These are phyloP conservation scores for Fusarium incarnatum DNA, from an alignment of 2,329 filamentous ascomycete species.

Conservation along the genomic window DNA sequence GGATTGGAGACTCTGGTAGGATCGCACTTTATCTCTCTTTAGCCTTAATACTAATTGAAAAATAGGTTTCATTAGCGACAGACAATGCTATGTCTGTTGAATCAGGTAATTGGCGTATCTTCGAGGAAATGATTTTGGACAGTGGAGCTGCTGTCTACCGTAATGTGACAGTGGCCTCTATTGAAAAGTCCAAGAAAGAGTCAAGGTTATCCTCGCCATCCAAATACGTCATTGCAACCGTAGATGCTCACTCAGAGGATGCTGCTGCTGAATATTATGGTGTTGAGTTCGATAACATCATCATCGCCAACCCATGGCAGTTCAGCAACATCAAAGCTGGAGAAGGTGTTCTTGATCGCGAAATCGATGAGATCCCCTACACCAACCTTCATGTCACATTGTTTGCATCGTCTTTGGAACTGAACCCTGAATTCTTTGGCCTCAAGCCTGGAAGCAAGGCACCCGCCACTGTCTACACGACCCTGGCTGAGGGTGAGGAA, in stretches of 20 bases:
- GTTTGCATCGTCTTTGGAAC: constrained; percentile 79
- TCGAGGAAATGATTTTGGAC: constrained; percentile 79
- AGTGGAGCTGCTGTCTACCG: constrained; percentile 71
- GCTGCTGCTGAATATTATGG: constrained; percentile 55
- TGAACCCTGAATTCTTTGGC: constrained; percentile 80
- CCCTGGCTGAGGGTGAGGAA: constrained; percentile 72
- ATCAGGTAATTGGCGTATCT: constrained; percentile 96
- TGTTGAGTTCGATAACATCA: constrained; percentile 78
- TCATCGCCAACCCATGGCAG: constrained; percentile 87
- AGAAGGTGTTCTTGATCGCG: constrained; percentile 73
- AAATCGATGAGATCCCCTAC: constrained; percentile 85
- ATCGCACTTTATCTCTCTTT: not conserved
- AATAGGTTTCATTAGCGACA: constrained; percentile 84
- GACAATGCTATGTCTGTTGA: constrained; percentile 82
- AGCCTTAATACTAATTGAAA: constrained; percentile 6
- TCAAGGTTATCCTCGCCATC: constrained; percentile 52
- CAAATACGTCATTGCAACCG: constrained; percentile 62
- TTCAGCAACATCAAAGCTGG: constrained; percentile 76
- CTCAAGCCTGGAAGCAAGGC: constrained; percentile 67
- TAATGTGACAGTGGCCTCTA: constrained; percentile 74
- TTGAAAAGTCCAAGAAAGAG: constrained; percentile 63
- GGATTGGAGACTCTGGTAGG: constrained; percentile 84
- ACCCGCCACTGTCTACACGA: constrained; percentile 85
- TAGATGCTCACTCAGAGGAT: constrained; percentile 37
- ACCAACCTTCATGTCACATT: constrained; percentile 89